Evolutionary conservation across 148 eudicot genomes (phyloP), one percentile per base, ranked within the genome.

Genomic region (Vaccinium macrocarpon): DNA sequence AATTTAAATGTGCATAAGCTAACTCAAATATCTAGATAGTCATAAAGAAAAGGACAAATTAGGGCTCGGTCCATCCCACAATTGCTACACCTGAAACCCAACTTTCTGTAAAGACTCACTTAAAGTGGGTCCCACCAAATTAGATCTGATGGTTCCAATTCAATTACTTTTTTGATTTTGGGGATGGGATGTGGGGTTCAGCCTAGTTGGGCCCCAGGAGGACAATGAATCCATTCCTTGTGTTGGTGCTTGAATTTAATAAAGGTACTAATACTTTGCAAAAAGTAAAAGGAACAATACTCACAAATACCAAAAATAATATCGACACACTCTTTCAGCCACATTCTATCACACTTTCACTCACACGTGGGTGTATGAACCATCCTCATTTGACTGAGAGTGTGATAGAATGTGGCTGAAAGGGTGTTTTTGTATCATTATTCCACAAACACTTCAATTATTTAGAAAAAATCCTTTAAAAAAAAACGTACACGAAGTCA

Each of bases 181-280:
- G 52, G 52, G 49, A 7, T 38, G 78, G 4, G 50, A 38, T 32
- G 35, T 32, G 35, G 35, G 35, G 35, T 74, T 32, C 48, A 46
- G 5, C 23, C 23, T 46, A 0, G 32, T 25, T 14, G 32, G 81
- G 59, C 15, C 82, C 64, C 27, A 53, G 23, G 14, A 10, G 29
- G 12, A 35, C 82, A 56, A 19, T 35, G 82, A 57, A 80, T 80
- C 71, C 71, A 80, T 35, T 42, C 73, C 72, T 38, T 55, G 15
- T 56, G 49, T 29, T 16, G 80, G 61, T 77, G 64, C 64, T 21
- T 35, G 81, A 35, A 8, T 79, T 29, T 18, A 4, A 8, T 62
- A 61, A 18, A n/a, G 49, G 42, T n/a, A n/a, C n/a, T n/a, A 16
- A 10, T 62, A 15, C 56, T 55, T 48, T 84, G 29, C 61, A 27